These are phyloP conservation scores for Epichloe elymi DNA, from an alignment of 2,329 filamentous ascomycete genomes.

Conservation along the genomic window DNA sequence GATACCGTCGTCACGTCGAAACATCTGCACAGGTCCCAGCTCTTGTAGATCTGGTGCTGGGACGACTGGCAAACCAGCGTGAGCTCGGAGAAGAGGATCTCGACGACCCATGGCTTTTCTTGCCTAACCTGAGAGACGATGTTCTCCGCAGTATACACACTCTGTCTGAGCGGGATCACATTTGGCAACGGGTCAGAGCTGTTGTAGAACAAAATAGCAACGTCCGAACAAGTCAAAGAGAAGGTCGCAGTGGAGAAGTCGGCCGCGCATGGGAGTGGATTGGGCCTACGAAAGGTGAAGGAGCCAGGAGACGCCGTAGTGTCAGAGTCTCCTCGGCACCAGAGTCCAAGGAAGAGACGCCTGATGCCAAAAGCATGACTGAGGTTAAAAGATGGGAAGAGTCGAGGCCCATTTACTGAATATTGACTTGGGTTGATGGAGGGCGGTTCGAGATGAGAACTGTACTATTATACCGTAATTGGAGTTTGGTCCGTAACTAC, in stretches of 20 bases:
- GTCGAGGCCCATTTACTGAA: conserved; percentile 27
- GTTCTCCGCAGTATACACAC: conserved; percentile 73
- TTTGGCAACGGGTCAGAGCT: conserved; percentile 72
- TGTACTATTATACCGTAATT: conserved; percentile 1
- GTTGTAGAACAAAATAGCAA: conserved; percentile 94
- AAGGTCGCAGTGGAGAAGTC: conserved; percentile 52
- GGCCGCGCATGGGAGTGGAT: conserved; percentile 60
- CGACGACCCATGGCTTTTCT: conserved; percentile 68
- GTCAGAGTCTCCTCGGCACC: conserved; percentile 35
- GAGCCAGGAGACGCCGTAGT: conserved; percentile 34
- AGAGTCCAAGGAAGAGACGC: conserved; percentile 25
- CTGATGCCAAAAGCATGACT: conserved; percentile 9
- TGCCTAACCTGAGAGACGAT: conserved; percentile 84
- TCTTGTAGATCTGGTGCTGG: conserved; percentile 72
- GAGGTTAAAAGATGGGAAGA: conserved; percentile 29
- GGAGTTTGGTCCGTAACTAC: background rate
- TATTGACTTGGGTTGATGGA: background rate
- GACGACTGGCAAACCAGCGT: conserved; percentile 72
- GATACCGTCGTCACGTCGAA: conserved; percentile 48
- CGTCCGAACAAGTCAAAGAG: conserved; percentile 61
- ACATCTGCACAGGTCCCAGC: conserved; percentile 64
- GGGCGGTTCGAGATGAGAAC: background rate
- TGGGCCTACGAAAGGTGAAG: conserved; percentile 38
- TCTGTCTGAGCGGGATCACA: conserved; percentile 57
- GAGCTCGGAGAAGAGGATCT: conserved; percentile 56